phyloP scores from a whole-genome alignment of 495 filamentous ascomycete genomes.

The Ramalina intermedia region DNA sequence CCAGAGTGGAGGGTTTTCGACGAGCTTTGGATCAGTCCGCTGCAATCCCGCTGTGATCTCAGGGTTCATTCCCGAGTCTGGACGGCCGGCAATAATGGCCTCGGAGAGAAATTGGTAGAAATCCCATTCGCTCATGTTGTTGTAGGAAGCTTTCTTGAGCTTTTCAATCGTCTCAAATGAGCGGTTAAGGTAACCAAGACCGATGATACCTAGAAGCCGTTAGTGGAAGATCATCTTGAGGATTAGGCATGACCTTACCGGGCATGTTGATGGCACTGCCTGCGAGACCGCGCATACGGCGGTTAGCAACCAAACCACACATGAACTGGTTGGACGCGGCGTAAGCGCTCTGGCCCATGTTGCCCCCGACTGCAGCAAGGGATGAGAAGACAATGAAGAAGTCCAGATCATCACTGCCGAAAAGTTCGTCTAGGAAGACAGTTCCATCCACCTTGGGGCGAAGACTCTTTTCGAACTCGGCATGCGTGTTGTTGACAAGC shows the following conservation, averaged over 20 bases:
- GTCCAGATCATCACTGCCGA: conserved; percentile 28
- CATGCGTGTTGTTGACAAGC: conserved; percentile 7
- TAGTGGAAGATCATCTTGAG: too few relatives aligned
- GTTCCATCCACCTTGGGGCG: conserved; percentile 19
- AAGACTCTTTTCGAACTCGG: conserved; percentile 6
- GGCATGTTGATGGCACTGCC: conserved; percentile 12
- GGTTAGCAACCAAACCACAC: conserved; percentile 19
- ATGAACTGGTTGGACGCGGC: conserved; percentile 41
- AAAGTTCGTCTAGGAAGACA: conserved; percentile 17
- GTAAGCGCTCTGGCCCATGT: conserved; percentile 43
- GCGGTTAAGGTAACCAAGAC: too few relatives aligned
- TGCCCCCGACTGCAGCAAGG: conserved; percentile 34
- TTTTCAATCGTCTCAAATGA: too few relatives aligned
- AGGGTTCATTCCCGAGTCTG: not conserved
- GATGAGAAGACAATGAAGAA: conserved; percentile 51
- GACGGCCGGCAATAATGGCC: conserved; percentile 6
- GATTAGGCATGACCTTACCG: too few relatives aligned
- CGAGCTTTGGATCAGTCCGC: not conserved
- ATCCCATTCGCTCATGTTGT: conserved; percentile 29
- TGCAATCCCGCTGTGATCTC: conserved; percentile 1
- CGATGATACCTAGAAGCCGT: too few relatives aligned
- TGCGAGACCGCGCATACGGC: conserved; percentile 16
- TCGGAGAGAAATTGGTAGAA: conserved; percentile 31
- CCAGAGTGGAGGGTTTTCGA: not conserved
- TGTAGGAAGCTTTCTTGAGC: too few relatives aligned